phyloP scores from a whole-genome alignment of 768 basidiomycete species.

The Lactifluus subvellereus region DNA sequence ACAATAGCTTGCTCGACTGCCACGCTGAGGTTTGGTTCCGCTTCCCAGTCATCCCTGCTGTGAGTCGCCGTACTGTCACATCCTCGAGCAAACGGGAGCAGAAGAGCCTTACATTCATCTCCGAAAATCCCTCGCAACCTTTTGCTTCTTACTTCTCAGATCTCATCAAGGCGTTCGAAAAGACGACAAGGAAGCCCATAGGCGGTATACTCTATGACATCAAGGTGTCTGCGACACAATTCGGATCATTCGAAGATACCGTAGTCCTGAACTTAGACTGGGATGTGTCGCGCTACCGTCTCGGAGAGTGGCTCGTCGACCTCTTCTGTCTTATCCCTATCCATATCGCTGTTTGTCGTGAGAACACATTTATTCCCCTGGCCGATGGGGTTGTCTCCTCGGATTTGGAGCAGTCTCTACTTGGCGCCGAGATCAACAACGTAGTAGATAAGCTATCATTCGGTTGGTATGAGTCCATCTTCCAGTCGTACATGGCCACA shows the following conservation, averaged over 20 bases:
- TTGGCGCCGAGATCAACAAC: slow-evolving; percentile 40
- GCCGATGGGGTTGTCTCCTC: slow-evolving; percentile 49
- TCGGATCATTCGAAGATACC: slow-evolving; percentile 27
- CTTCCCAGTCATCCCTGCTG: background rate
- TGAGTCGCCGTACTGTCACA: background rate
- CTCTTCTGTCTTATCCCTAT: no score
- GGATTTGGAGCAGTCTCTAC: slow-evolving; percentile 44
- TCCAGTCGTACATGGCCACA: slow-evolving; percentile 54
- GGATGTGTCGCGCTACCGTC: background rate
- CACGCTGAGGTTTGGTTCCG: no score
- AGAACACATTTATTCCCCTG: no score
- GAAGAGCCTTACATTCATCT: slow-evolving; percentile 41
- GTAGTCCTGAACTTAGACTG: slow-evolving; percentile 11
- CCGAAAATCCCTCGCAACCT: slow-evolving; percentile 32
- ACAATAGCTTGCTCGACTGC: slow-evolving; percentile 33
- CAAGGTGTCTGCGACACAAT: slow-evolving; percentile 32
- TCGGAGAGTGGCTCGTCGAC: no score
- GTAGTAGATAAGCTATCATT: no score
- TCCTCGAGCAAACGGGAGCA: slow-evolving; percentile 27
- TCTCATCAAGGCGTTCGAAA: slow-evolving; percentile 38
- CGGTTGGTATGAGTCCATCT: slow-evolving; percentile 28
- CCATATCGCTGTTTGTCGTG: no score
- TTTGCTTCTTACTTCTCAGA: slow-evolving; percentile 21
- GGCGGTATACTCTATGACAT: slow-evolving; percentile 40
- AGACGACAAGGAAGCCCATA: slow-evolving; percentile 46